phyloP scores from a whole-genome alignment of 371 early-diverging fungal genomes.

The Saksenaea vasiformis region DNA sequence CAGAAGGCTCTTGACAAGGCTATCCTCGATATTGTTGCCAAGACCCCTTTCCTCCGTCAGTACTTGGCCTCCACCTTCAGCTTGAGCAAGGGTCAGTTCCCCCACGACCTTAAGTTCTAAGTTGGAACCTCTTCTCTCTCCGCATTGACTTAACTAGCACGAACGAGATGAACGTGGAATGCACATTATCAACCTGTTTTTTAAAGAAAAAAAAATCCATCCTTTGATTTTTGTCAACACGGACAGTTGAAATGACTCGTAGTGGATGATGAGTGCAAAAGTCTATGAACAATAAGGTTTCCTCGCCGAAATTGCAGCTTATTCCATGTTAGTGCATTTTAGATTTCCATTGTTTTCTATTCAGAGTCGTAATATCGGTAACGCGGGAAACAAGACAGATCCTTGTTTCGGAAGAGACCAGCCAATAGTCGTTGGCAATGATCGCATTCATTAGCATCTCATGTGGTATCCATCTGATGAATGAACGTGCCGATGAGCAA shows the following conservation, averaged over 20 bases:
- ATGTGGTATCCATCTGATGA: too few relatives aligned
- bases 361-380: too few relatives aligned
- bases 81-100: conserved; percentile 92
- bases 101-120: conserved; percentile 93
- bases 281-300: neutral
- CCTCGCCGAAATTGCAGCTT: neutral
- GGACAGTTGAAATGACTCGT: neutral
- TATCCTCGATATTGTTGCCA: conserved; percentile 76
- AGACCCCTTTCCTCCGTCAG: conserved; percentile 80
- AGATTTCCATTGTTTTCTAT: neutral
- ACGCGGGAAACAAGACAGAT: too few relatives aligned
- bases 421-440: too few relatives aligned
- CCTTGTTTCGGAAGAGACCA: too few relatives aligned
- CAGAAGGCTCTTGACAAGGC: conserved; percentile 87
- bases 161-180: neutral
- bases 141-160: neutral
- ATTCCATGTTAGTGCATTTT: neutral
- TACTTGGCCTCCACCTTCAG: conserved; percentile 89
- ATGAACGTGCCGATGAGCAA: neutral
- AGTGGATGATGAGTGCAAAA: neutral
- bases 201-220: neutral
- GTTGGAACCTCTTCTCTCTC: neutral
- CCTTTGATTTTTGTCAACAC: neutral
- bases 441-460: too few relatives aligned
- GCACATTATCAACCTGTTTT: neutral